Evolutionary conservation across 495 filamentous ascomycete genomes (phyloP).

Genomic region (Filosporella fistucella): DNA sequence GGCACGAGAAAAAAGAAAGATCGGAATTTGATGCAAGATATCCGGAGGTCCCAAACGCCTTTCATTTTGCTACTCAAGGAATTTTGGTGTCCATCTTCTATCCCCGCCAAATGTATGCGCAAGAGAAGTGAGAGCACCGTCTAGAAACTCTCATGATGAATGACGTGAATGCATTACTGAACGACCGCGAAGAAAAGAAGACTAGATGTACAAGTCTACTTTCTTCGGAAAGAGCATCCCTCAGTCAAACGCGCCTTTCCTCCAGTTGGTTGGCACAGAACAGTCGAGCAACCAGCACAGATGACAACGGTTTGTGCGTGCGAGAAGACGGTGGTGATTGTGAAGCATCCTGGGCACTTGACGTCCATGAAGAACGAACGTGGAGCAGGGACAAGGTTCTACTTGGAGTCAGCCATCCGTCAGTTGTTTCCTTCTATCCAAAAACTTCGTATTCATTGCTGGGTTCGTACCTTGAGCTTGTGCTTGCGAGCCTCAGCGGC

Average conservation of each 20-base stretch:
- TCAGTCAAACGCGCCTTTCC: slow-evolving; percentile 96
- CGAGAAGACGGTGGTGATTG: slow-evolving; percentile 99
- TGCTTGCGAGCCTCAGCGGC: slow-evolving; percentile 96
- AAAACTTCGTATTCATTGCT: neutral
- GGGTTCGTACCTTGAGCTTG: slow-evolving; percentile 90
- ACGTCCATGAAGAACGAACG: slow-evolving; percentile 99
- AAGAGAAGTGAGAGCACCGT: slow-evolving; percentile 19
- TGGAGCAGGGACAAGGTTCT: slow-evolving; percentile 91
- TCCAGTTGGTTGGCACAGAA: slow-evolving; percentile 97
- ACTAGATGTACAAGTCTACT: slow-evolving; percentile 61
- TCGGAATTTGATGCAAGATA: slow-evolving; percentile 64
- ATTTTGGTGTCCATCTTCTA: slow-evolving; percentile 72
- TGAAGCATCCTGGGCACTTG: slow-evolving; percentile 99
- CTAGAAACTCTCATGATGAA: slow-evolving; percentile 22
- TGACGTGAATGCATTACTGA: slow-evolving; percentile 22
- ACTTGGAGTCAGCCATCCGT: slow-evolving; percentile 25
- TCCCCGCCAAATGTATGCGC: slow-evolving; percentile 46
- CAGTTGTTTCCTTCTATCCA: neutral
- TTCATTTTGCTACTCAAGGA: slow-evolving; percentile 37
- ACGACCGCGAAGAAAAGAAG: slow-evolving; percentile 26
- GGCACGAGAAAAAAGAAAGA: slow-evolving; percentile 35
- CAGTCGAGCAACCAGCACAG: slow-evolving; percentile 95
- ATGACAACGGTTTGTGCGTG: slow-evolving; percentile 99
- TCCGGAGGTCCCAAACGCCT: slow-evolving; percentile 71
- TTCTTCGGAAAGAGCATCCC: slow-evolving; percentile 98